Evolutionary conservation across 139 green algal genomes (phyloP).

Genomic region (Deuterostichococcus epilithicus): DNA sequence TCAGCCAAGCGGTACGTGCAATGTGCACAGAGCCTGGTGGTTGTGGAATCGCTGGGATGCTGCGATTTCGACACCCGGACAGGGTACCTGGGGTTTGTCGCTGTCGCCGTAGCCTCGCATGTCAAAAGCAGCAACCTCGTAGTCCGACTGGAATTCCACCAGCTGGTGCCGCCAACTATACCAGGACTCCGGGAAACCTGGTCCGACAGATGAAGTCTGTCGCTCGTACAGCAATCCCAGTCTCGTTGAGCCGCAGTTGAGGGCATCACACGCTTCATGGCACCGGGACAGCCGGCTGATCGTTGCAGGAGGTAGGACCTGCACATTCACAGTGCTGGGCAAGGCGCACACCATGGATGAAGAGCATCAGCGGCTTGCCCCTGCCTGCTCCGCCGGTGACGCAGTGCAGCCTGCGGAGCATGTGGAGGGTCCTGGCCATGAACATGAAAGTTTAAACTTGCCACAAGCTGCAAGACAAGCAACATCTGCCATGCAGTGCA

Average conservation of each 20-base stretch:
- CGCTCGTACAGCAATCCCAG: not conserved
- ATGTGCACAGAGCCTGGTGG: not conserved
- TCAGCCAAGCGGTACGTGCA: not conserved
- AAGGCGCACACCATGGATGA: conserved; percentile 47
- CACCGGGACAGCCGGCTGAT: too few relatives aligned
- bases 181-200: conserved; percentile 17
- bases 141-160: conserved; percentile 17
- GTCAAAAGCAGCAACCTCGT: conserved; percentile 46
- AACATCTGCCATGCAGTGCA: not conserved
- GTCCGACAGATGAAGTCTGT: too few relatives aligned
- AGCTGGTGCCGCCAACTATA: conserved; percentile 42
- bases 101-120: conserved; percentile 37
- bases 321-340: conserved; percentile 30
- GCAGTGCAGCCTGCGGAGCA: conserved; percentile 22
- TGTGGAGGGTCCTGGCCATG: too few relatives aligned
- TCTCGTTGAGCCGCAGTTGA: too few relatives aligned
- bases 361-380: conserved; percentile 37
- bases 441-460: not conserved
- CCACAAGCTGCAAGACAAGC: not conserved
- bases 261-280: too few relatives aligned
- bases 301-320: not conserved
- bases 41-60: not conserved
- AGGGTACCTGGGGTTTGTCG: conserved; percentile 25
- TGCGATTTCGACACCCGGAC: not conserved
- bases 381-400: conserved; percentile 18